Evolutionary conservation across 495 filamentous ascomycete species (phyloP).

Genomic region (Geoglossum glabrum): DNA sequence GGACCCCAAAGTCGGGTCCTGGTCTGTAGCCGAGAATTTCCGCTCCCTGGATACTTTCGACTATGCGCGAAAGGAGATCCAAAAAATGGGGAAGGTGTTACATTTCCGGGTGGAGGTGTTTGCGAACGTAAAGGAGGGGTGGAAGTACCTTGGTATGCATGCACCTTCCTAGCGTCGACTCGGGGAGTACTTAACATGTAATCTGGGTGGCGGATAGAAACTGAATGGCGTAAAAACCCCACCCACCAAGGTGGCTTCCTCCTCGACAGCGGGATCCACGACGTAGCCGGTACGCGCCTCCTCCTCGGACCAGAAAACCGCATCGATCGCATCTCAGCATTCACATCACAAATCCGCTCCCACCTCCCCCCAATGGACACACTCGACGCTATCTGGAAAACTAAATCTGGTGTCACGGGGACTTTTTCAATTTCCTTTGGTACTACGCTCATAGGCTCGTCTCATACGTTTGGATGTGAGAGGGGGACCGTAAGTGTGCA

Average conservation of each 20-base stretch:
- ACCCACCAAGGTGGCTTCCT: constrained; percentile 60
- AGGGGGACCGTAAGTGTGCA: constrained; percentile 31
- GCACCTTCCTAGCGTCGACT: background rate
- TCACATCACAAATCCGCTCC: constrained; percentile 33
- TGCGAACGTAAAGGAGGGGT: constrained; percentile 31
- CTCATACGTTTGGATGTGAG: constrained; percentile 30
- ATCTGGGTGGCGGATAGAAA: constrained; percentile 22
- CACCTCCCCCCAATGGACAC: constrained; percentile 62
- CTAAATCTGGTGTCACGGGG: constrained; percentile 40
- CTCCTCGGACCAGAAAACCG: constrained; percentile 34
- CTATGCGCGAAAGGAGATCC: constrained; percentile 35
- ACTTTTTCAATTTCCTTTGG: constrained; percentile 42
- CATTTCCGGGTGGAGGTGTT: constrained; percentile 39
- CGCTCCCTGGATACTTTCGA: constrained; percentile 39
- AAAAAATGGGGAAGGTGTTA: constrained; percentile 39
- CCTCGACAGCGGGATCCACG: constrained; percentile 60
- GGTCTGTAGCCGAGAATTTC: constrained; percentile 60
- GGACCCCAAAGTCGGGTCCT: constrained; percentile 26
- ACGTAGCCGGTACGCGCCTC: constrained; percentile 38
- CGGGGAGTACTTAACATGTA: constrained; percentile 8
- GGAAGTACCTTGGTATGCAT: constrained; percentile 35
- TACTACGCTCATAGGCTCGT: constrained; percentile 34
- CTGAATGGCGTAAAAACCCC: constrained; percentile 53
- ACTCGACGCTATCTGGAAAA: constrained; percentile 40
- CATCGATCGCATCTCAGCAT: constrained; percentile 31